These are phyloP conservation scores for Cyberlindnera veronae DNA, from an alignment of 805 yeast species.

Conservation along the genomic window DNA sequence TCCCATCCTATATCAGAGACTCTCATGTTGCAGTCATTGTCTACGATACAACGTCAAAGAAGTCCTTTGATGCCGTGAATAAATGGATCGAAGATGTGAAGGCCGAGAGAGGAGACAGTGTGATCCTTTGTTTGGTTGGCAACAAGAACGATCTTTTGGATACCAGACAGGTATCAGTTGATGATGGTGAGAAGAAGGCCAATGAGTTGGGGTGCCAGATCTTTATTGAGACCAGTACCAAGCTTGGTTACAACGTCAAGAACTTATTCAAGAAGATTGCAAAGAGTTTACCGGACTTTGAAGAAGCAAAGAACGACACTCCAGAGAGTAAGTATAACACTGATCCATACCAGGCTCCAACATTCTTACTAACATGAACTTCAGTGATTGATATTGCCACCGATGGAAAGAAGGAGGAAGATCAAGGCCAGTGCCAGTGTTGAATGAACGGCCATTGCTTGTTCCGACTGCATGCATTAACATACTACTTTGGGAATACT, in stretches of 20 bases:
- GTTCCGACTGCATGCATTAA: too few species aligned
- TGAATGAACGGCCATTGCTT: conserved; percentile 4
- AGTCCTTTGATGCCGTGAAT: conserved; percentile 76
- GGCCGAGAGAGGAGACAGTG: conserved; percentile 88
- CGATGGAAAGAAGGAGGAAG: conserved; percentile 22
- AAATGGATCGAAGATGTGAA: conserved; percentile 96
- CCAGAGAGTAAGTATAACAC: conserved; percentile 23
- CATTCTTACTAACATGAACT: conserved; percentile 13
- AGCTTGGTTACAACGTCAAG: conserved; percentile 92
- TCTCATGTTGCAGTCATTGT: conserved; percentile 97
- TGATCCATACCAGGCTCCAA: background rate
- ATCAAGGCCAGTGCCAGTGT: conserved; percentile 25
- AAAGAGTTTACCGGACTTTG: conserved; percentile 83
- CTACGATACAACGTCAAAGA: conserved; percentile 85
- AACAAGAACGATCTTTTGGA: conserved; percentile 82
- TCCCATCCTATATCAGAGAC: conserved; percentile 94
- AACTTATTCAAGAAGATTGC: conserved; percentile 87
- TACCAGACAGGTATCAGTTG: conserved; percentile 75
- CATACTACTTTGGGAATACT: too few species aligned
- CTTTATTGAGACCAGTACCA: conserved; percentile 91
- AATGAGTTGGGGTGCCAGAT: conserved; percentile 69
- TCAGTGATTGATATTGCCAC: conserved; percentile 27
- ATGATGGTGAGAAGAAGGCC: conserved; percentile 82
- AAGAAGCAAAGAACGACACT: conserved; percentile 29
- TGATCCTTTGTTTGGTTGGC: conserved; percentile 86